Percentiles rank a stretch among this genome's conserved stretches.
Evolutionary conservation across 352 stramenopile species (phyloP).

Genomic region (Pythium scleroteichum): DNA sequence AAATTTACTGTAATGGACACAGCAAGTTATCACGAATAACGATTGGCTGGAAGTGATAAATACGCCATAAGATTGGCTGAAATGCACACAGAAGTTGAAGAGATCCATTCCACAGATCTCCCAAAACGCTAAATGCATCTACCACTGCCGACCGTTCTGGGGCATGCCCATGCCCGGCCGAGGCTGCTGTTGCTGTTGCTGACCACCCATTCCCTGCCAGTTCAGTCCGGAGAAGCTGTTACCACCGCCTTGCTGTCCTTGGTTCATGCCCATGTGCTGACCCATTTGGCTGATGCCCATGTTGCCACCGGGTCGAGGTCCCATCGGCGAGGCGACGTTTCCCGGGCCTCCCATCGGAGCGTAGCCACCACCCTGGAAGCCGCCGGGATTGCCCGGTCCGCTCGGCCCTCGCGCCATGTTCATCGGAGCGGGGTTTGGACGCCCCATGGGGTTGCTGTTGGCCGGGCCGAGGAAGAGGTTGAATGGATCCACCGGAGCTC

Average conservation of each 20-base stretch:
- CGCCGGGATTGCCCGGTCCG: constrained; percentile 19
- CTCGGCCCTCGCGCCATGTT: constrained; percentile 34
- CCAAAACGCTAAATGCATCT: background rate
- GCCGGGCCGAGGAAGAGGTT: constrained; percentile 59
- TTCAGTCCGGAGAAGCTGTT: constrained; percentile 86
- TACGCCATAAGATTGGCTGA: constrained; percentile 7
- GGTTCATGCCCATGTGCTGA: constrained; percentile 67
- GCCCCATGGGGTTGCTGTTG: constrained; percentile 26
- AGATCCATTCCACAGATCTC: no score
- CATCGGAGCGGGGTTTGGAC: constrained; percentile 33
- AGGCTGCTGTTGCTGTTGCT: constrained; percentile 48
- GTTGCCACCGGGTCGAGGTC: constrained; percentile 43
- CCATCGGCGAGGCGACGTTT: constrained; percentile 38
- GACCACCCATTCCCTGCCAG: constrained; percentile 74
- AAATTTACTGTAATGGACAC: background rate
- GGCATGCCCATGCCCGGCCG: constrained; percentile 62
- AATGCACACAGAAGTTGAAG: background rate
- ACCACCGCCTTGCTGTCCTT: constrained; percentile 38
- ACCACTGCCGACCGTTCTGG: constrained; percentile 46
- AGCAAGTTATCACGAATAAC: background rate
- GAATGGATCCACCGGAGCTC: constrained; percentile 59
- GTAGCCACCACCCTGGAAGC: constrained; percentile 37
- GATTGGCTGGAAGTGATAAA: constrained; percentile 7
- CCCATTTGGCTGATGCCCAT: constrained; percentile 77
- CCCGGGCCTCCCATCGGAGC: constrained; percentile 46